Conservation (phyloP, 495 filamentous ascomycete species). For the Aspergillus wentii region DNA sequence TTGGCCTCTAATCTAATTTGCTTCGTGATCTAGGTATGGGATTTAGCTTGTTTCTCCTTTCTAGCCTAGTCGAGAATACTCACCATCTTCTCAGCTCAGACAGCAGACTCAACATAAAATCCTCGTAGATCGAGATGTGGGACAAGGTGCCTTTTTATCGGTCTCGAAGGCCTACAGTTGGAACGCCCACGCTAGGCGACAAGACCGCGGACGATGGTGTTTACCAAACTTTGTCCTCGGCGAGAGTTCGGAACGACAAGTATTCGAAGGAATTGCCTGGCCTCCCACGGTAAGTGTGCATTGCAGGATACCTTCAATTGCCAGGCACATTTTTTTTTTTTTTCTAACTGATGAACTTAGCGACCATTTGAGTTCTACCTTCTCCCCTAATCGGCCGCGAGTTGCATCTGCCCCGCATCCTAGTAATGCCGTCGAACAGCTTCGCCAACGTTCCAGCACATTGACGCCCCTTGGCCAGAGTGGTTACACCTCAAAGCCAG, state of each 20-base stretch:
- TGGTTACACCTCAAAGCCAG: too few species aligned
- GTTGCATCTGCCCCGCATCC: slow-evolving; percentile 25
- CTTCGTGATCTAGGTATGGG: too few species aligned
- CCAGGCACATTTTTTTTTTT: too few species aligned
- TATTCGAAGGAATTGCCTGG: slow-evolving; percentile 31
- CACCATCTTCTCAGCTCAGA: too few species aligned
- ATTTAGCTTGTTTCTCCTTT: too few species aligned
- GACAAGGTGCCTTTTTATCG: slow-evolving; percentile 34
- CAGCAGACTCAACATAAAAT: too few species aligned
- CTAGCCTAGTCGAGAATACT: too few species aligned
- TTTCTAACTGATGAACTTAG: slow-evolving; percentile 9
- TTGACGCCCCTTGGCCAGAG: too few species aligned
- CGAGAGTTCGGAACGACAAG: slow-evolving; percentile 4
- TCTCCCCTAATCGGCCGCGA: slow-evolving; percentile 9
- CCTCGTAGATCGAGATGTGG: slow-evolving; percentile 46
- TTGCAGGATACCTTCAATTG: too few species aligned
- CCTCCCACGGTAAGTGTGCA: slow-evolving; percentile 42
- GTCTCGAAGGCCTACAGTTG: slow-evolving; percentile 37
- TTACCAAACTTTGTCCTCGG: slow-evolving; percentile 13
- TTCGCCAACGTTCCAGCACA: slow-evolving; percentile 16
- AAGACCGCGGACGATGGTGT: slow-evolving; percentile 33
- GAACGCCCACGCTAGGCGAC: slow-evolving; percentile 39
- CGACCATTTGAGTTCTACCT: slow-evolving; percentile 5
- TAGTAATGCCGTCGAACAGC: slow-evolving; percentile 13
- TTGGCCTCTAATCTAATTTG: too few species aligned